These are phyloP conservation scores for Nematocida ironsii DNA, from an alignment of 371 early-diverging fungal genomes.

Conservation along the genomic window DNA sequence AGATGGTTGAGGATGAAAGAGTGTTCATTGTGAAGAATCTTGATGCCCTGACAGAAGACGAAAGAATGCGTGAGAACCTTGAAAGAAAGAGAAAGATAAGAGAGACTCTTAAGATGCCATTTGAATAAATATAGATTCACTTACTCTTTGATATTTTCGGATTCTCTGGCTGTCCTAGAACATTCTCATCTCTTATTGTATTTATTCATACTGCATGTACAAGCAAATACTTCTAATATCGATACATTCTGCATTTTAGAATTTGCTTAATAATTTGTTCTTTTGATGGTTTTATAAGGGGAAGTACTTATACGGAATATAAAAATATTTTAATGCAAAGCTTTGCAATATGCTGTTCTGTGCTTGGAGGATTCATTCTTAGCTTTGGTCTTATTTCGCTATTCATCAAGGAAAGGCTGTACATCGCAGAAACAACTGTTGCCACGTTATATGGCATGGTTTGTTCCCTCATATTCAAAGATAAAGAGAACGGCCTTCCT, in stretches of 20 bases:
- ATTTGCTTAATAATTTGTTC: no score
- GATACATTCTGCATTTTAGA: no score
- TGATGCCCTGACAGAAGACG: constrained; percentile 48
- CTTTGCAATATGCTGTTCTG: constrained; percentile 43
- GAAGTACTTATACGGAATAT: constrained; percentile 18
- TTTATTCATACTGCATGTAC: no score
- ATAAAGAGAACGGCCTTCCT: constrained; percentile 73
- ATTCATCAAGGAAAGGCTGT: constrained; percentile 80
- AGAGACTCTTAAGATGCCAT: constrained; percentile 35
- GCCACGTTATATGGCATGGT: constrained; percentile 81
- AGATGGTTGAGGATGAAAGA: constrained; percentile 60
- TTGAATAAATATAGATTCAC: constrained; percentile 36
- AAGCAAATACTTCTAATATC: no score
- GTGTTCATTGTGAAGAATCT: constrained; percentile 48
- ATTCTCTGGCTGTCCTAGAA: no score
- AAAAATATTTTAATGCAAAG: constrained; percentile 47
- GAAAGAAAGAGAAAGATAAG: constrained; percentile 42
- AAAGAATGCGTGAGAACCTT: constrained; percentile 28
- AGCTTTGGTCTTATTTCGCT: constrained; percentile 81
- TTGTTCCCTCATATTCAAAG: not conserved
- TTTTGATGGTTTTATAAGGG: not conserved
- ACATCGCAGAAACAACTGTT: constrained; percentile 82
- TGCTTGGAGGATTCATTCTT: constrained; percentile 73
- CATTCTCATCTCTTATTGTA: no score
- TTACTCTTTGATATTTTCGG: no score